Base-by-base conservation (phyloP, 768 basidiomycete species). In the Cystofilobasidium macerans region DNA sequence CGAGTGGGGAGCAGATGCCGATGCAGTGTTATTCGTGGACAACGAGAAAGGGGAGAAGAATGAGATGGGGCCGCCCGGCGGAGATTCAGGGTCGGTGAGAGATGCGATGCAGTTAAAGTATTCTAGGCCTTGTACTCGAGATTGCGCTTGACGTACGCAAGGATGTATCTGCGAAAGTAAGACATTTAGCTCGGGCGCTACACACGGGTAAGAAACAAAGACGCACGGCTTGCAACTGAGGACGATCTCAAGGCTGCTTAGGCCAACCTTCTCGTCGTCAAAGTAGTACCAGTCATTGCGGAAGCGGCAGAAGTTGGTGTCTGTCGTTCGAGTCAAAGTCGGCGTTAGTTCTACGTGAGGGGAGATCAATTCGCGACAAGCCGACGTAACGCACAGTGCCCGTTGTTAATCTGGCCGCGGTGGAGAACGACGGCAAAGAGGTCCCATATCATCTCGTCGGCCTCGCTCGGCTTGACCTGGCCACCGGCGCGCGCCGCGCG, bases 341-440 rank as follows among this genome's bases (percentile, higher is more conserved):
- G 8, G 14, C 8, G 36, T 7, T 38, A 8, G 36, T 38, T 7
- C 7, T 38, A 14, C 36, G 36, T 38, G 43, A 43, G 28, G 9
- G 24, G 14, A 47, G 24, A 28, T 61, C 33, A 18, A 12, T 33
- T 12, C 12, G 33, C 20, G 8, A 32, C n/a, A 36, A 26, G 11
- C 0, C 13, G 13, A 9, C 24, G 11, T 13, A n/a, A 61, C 65
- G 32, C 47, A 67, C 65, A 98, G 72, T 98, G 94, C 0, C 93
- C 94, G 63, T 89, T 94, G 75, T 93, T 86, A 72, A 95, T 84
- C 74, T 88, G 86, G 7, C 93, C 93, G 75, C 95, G 90, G 75
- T 97, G 92, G 70, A 88, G 91, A 67, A 98, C 86, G 43, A 95
- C 90, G 30, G 88, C 86, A 72, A 92, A 90, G 3, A 97, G 82